A percentile compares a stretch with the other conserved stretches of the same genome.
These are phyloP conservation scores for Tritrichomonas foetus DNA, from an alignment of 208 protist species.

Conservation along the genomic window DNA sequence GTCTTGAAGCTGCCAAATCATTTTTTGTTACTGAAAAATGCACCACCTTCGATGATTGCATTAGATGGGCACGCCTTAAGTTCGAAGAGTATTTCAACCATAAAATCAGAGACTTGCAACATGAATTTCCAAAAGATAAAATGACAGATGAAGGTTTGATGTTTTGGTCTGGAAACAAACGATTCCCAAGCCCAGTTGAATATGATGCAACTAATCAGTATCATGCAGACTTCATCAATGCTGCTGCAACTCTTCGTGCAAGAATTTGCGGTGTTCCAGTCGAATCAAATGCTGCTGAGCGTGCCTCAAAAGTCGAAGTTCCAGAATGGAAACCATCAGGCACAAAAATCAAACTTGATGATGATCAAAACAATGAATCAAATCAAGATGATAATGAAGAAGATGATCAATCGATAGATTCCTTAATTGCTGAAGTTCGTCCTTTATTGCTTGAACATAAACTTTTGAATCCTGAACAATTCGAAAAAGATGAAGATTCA, in stretches of 20 bases:
- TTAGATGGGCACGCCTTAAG: slow-evolving; percentile 75
- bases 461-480: slow-evolving; percentile 42
- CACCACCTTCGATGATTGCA: slow-evolving; percentile 76
- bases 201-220: not conserved
- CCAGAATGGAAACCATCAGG: not conserved
- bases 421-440: not conserved
- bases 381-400: not conserved
- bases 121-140: slow-evolving; percentile 91
- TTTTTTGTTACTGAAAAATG: slow-evolving; percentile 59
- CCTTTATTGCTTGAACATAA: not conserved
- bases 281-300: not conserved
- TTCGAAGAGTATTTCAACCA: slow-evolving; percentile 90
- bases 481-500: slow-evolving; percentile 72
- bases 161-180: slow-evolving; percentile 39
- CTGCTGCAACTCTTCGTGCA: not conserved
- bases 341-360: not conserved
- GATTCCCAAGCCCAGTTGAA: not conserved
- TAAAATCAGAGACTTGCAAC: slow-evolving; percentile 87
- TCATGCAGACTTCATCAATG: not conserved
- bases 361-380: not conserved
- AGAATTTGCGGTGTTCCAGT: not conserved
- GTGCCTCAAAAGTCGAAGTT: not conserved
- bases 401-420: not conserved
- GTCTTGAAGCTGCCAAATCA: not conserved
- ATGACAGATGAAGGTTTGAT: slow-evolving; percentile 55